phyloP scores from a whole-genome alignment of 352 stramenopile species.

The Globisporangium mamillatum region DNA sequence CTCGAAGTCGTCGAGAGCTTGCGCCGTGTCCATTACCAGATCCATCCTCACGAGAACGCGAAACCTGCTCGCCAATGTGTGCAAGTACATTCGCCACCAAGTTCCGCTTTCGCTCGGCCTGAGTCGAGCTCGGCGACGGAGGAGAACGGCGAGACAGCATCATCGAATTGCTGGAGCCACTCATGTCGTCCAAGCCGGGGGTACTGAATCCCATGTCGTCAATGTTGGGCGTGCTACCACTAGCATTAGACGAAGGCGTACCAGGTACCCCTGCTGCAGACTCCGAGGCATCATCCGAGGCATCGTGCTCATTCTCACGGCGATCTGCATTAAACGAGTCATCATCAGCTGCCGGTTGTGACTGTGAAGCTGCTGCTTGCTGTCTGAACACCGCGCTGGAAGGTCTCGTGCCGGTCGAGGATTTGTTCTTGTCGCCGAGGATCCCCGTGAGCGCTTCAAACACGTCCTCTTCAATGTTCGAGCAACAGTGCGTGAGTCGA shows the following conservation, averaged over 20 bases:
- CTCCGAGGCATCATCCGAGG: background rate
- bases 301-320: background rate
- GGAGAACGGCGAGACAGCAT: background rate
- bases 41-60: background rate
- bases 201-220: background rate
- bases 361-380: background rate
- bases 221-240: background rate
- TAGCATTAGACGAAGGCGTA: background rate
- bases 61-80: conserved; percentile 11
- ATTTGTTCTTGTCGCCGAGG: conserved; percentile 8
- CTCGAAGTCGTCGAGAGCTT: too few relatives aligned
- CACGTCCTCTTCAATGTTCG: conserved; percentile 18
- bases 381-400: conserved; percentile 12
- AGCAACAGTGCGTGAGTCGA: conserved; percentile 12
- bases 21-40: background rate
- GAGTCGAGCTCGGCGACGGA: background rate
- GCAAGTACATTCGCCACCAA: conserved; percentile 14
- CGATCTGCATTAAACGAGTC: background rate
- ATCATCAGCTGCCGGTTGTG: background rate
- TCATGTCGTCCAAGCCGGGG: background rate
- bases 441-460: conserved; percentile 14
- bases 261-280: background rate
- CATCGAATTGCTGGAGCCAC: background rate
- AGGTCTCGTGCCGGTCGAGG: background rate
- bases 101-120: conserved; percentile 11